Evolutionary conservation across 2,329 filamentous ascomycete genomes (phyloP).

Genomic region (Pseudogymnoascus verrucosus): DNA sequence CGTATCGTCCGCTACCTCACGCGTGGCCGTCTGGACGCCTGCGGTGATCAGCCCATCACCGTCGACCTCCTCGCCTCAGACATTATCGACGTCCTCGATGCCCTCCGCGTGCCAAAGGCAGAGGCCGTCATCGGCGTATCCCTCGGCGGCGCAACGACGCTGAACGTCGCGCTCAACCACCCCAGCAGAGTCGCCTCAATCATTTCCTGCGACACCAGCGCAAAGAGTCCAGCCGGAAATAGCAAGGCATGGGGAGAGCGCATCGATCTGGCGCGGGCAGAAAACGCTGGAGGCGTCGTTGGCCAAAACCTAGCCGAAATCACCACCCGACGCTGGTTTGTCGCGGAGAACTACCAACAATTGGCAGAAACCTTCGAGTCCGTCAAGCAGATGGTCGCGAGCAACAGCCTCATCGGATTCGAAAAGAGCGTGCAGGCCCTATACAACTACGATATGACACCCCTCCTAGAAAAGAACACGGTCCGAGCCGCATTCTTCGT

Average conservation of each 20-base stretch:
- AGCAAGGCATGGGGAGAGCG: conserved; percentile 73
- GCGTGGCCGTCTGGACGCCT: conserved; percentile 43
- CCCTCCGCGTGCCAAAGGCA: conserved; percentile 59
- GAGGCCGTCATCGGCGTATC: conserved; percentile 67
- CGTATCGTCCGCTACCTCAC: conserved; percentile 70
- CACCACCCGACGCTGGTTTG: conserved; percentile 73
- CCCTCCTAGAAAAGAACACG: conserved; percentile 42
- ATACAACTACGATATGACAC: conserved; percentile 61
- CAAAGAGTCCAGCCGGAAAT: conserved; percentile 63
- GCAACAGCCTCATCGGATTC: conserved; percentile 65
- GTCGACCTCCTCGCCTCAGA: conserved; percentile 59
- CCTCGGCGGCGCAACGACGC: conserved; percentile 70
- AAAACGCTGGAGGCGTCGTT: conserved; percentile 45
- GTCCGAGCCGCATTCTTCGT: conserved; percentile 63
- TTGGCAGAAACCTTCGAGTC: conserved; percentile 38
- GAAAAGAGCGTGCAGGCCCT: conserved; percentile 59
- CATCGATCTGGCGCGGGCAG: conserved; percentile 54
- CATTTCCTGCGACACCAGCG: conserved; percentile 73
- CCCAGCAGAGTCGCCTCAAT: conserved; percentile 52
- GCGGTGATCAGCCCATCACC: conserved; percentile 20
- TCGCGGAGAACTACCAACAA: conserved; percentile 44
- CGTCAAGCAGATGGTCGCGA: conserved; percentile 61
- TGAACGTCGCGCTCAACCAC: conserved; percentile 63
- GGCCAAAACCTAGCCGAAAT: conserved; percentile 55
- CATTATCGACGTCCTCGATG: conserved; percentile 55